phyloP scores from a whole-genome alignment of 306 rosid species.

The Cyamopsis tetragonoloba region DNA sequence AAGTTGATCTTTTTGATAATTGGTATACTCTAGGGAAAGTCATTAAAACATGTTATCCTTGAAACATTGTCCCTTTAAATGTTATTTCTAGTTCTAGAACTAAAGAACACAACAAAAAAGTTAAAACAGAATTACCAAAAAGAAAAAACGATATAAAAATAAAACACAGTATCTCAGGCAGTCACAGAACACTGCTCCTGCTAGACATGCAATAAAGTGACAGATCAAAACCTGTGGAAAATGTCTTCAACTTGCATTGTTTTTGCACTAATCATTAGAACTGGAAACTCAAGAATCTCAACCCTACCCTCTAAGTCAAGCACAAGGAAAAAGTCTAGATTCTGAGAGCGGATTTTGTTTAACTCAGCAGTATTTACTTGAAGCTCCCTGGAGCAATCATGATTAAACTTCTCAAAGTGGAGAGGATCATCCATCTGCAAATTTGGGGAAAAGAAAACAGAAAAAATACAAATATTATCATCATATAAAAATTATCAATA shows the following conservation, averaged over 20 bases:
- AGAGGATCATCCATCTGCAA: slow-evolving; percentile 78
- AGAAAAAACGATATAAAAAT: background rate
- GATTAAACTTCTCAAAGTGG: slow-evolving; percentile 76
- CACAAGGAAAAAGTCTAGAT: slow-evolving; percentile 77
- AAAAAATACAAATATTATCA: slow-evolving; percentile 4
- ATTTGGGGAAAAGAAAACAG: slow-evolving; percentile 7
- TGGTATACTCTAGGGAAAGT: background rate
- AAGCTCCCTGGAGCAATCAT: slow-evolving; percentile 75
- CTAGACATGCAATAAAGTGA: slow-evolving; percentile 23
- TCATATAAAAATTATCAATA: background rate
- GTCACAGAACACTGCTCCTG: slow-evolving; percentile 10
- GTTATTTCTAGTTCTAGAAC: background rate
- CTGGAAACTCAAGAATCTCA: slow-evolving; percentile 96
- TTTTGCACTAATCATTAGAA: slow-evolving; percentile 65
- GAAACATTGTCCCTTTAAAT: background rate
- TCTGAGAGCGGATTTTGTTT: slow-evolving; percentile 44
- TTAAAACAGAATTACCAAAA: background rate
- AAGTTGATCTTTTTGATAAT: background rate
- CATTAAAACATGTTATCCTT: background rate
- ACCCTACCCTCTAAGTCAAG: slow-evolving; percentile 97
- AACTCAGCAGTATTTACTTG: slow-evolving; percentile 41
- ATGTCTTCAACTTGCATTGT: slow-evolving; percentile 63
- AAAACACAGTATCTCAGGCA: slow-evolving; percentile 7
- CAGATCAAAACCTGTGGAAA: slow-evolving; percentile 85
- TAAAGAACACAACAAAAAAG: background rate